Percentiles rank a stretch among this genome's conserved stretches.
phyloP scores from a whole-genome alignment of 2,329 filamentous ascomycete genomes.

The Pestalotiopsis fici region DNA sequence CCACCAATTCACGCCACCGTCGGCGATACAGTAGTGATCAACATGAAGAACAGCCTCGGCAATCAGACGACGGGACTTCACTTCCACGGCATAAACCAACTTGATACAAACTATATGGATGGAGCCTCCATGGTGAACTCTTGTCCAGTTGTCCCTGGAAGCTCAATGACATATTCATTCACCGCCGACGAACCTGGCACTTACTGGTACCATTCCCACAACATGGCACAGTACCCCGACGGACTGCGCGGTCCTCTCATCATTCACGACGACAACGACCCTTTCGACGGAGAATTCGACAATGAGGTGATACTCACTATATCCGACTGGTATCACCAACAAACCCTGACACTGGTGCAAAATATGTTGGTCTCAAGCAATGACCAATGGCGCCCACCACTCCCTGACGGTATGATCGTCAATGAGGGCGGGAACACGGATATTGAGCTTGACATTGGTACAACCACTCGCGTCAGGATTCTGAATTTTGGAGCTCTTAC shows the following conservation, averaged over 20 bases:
- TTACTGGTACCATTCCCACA: slow-evolving; percentile 64
- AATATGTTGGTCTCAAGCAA: slow-evolving; percentile 42
- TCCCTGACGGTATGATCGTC: slow-evolving; percentile 40
- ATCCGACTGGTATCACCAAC: slow-evolving; percentile 52
- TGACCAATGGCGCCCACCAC: slow-evolving; percentile 38
- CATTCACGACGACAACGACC: slow-evolving; percentile 57
- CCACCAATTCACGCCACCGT: slow-evolving; percentile 57
- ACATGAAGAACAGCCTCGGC: slow-evolving; percentile 49
- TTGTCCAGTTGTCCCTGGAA: slow-evolving; percentile 54
- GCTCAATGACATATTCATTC: slow-evolving; percentile 58
- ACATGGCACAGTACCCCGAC: slow-evolving; percentile 66
- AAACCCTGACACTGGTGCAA: slow-evolving; percentile 36
- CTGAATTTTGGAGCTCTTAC: slow-evolving; percentile 47
- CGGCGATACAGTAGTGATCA: slow-evolving; percentile 52
- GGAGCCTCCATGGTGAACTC: slow-evolving; percentile 59
- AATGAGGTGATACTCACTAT: slow-evolving; percentile 61
- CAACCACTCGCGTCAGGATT: slow-evolving; percentile 48
- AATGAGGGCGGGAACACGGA: slow-evolving; percentile 41
- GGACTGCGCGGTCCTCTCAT: slow-evolving; percentile 65
- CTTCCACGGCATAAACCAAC: slow-evolving; percentile 65
- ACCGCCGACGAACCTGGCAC: slow-evolving; percentile 44
- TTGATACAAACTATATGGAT: slow-evolving; percentile 60
- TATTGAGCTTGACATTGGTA: slow-evolving; percentile 38
- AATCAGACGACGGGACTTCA: slow-evolving; percentile 54
- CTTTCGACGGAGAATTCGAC: slow-evolving; percentile 54